Evolutionary conservation across 2,329 filamentous ascomycete genomes (phyloP).

Genomic region (Tolypocladium nubicola): DNA sequence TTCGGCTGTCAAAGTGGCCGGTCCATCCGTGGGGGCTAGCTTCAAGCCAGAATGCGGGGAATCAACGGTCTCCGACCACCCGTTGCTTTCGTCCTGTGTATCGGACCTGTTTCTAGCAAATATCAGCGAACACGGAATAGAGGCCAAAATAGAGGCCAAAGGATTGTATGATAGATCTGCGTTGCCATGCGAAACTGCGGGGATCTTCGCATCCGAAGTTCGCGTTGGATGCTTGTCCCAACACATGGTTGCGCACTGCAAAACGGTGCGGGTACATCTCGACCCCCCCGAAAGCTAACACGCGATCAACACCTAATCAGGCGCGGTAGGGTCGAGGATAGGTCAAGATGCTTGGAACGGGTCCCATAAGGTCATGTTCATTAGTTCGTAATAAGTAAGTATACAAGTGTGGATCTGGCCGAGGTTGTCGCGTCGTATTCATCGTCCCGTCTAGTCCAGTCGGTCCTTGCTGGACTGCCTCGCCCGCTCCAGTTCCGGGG

Average conservation of each 20-base stretch:
- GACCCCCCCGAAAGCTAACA: neutral
- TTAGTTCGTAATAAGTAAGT: neutral
- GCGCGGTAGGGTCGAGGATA: neutral
- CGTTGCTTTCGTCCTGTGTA: neutral
- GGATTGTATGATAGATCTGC: neutral
- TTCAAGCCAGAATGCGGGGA: neutral
- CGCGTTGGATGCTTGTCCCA: neutral
- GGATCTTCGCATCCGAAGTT: neutral
- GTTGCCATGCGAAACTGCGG: neutral
- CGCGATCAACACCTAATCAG: neutral
- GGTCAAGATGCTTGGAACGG: neutral
- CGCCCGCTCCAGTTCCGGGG: slow-evolving; percentile 11
- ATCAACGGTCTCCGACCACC: neutral
- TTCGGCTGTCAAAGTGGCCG: neutral
- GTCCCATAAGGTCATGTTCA: neutral
- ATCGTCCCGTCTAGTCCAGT: slow-evolving; percentile 8
- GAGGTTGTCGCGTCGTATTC: neutral
- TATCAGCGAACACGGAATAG: neutral
- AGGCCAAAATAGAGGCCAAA: neutral
- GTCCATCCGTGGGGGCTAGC: neutral
- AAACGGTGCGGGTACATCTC: neutral
- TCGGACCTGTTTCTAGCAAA: neutral
- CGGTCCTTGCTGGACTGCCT: slow-evolving; percentile 14
- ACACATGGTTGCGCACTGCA: neutral
- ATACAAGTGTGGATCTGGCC: neutral